Evolutionary conservation across 352 stramenopile genomes (phyloP).

Genomic region (Phytophthora hibernalis): DNA sequence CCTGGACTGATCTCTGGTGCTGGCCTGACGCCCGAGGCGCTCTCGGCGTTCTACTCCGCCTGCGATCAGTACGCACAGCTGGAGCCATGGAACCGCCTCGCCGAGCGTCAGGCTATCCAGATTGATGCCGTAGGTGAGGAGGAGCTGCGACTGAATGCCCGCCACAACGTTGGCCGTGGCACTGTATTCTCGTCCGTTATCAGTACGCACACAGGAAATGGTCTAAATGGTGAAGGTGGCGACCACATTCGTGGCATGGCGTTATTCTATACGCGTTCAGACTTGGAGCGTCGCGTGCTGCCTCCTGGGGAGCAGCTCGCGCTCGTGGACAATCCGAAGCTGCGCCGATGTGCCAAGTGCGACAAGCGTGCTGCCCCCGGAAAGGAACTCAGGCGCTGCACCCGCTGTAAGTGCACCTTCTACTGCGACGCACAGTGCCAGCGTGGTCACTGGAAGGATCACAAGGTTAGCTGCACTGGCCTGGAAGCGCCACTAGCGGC

Average conservation of each 20-base stretch:
- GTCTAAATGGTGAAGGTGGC: slow-evolving; percentile 36
- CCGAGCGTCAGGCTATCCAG: slow-evolving; percentile 83
- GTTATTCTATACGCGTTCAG: slow-evolving; percentile 79
- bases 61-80: slow-evolving; percentile 70
- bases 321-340: slow-evolving; percentile 70
- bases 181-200: slow-evolving; percentile 84
- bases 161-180: slow-evolving; percentile 57
- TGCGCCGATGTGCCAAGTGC: slow-evolving; percentile 79
- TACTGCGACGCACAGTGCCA: slow-evolving; percentile 84
- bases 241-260: slow-evolving; percentile 78
- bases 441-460: slow-evolving; percentile 82
- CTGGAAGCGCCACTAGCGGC: slow-evolving; percentile 33
- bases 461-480: slow-evolving; percentile 80
- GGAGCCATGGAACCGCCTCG: slow-evolving; percentile 73
- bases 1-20: slow-evolving; percentile 62
- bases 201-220: slow-evolving; percentile 48
- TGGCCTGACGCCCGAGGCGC: slow-evolving; percentile 64
- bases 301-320: slow-evolving; percentile 71
- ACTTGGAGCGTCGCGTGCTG: slow-evolving; percentile 80
- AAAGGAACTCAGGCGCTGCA: slow-evolving; percentile 81
- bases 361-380: slow-evolving; percentile 73
- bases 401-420: slow-evolving; percentile 85
- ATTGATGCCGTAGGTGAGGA: slow-evolving; percentile 70
- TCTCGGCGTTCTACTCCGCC: slow-evolving; percentile 66
- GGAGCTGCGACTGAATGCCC: slow-evolving; percentile 70